Base-by-base conservation (phyloP, 1,284 basidiomycete species). In the Sporisorium scitamineum region DNA sequence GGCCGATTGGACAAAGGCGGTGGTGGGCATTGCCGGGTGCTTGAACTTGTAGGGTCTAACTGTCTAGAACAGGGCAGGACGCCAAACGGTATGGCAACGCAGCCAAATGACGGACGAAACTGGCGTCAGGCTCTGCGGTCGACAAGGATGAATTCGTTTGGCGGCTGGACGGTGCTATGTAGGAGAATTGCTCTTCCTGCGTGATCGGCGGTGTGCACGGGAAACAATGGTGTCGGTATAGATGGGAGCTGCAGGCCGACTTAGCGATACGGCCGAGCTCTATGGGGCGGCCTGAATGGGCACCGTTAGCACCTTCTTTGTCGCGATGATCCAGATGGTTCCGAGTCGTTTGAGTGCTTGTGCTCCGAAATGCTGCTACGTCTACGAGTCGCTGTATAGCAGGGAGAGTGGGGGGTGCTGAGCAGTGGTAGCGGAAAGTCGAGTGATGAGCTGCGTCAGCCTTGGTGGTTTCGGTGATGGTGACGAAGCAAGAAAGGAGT, bases 11-110 rank as follows among this genome's bases (percentile, higher is more conserved):
- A 34, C 48, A 24, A 73, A 70, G 54, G n/a, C n/a, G n/a, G 66
- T 73, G 52, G 70, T 55, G 20, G 74, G 57, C 74, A 77, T 77
- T 56, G 60, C 74, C 57, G 58, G n/a, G 20, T 20, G 20, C 24
- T 57, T 4, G 22, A 47, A 32, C 14, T n/a, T n/a, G n/a, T n/a
- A n/a, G n/a, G n/a, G n/a, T n/a, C 11, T 20, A 6, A 11, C 0
- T 5, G 10, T 26, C 16, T 11, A 20, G n/a, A 31, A n/a, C 9
- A 20, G 29, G n/a, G 31, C 0, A n/a, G 24, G n/a, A 31, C 20
- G 48, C n/a, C 29, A n/a, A 22, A 29, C 18, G 29, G 29, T 20
- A 18, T 2, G 4, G 20, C n/a, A 22, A 18, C 20, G 32, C 32
- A 24, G 50, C 13, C n/a, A 10, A 20, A 18, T 11, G 27, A 11